phyloP scores from a whole-genome alignment of 352 stramenopile genomes.

The Globisporangium cystogenes region DNA sequence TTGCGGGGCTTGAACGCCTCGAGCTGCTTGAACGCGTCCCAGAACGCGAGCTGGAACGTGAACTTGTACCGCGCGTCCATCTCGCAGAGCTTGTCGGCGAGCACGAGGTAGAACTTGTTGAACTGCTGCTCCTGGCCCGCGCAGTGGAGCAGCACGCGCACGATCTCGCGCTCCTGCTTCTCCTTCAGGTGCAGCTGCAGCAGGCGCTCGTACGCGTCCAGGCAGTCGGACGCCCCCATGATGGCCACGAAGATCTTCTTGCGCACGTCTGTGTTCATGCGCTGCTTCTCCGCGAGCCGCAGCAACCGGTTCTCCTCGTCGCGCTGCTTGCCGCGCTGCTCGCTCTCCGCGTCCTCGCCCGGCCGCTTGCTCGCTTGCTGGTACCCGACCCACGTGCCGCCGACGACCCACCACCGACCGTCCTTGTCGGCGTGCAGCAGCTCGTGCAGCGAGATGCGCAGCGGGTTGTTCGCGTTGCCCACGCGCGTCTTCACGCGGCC shows the following conservation, averaged over 20 bases:
- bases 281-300: slow-evolving; percentile 91
- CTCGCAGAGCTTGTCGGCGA: slow-evolving; percentile 92
- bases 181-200: slow-evolving; percentile 87
- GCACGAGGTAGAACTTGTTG: slow-evolving; percentile 95
- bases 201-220: slow-evolving; percentile 96
- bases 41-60: slow-evolving; percentile 95
- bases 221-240: slow-evolving; percentile 93
- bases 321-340: slow-evolving; percentile 12
- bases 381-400: slow-evolving; percentile 91
- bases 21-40: slow-evolving; percentile 96
- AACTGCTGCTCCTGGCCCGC: slow-evolving; percentile 82
- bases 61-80: slow-evolving; percentile 95
- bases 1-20: slow-evolving; percentile 76
- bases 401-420: slow-evolving; percentile 96
- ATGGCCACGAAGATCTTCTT: slow-evolving; percentile 96
- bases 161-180: slow-evolving; percentile 91
- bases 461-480: slow-evolving; percentile 62
- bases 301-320: slow-evolving; percentile 73
- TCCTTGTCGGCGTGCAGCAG: slow-evolving; percentile 78
- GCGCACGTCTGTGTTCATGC: slow-evolving; percentile 96
- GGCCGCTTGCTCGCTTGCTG: slow-evolving; percentile 20
- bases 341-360: slow-evolving; percentile 11
- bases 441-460: slow-evolving; percentile 71
- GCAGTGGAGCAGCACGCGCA: slow-evolving; percentile 95
- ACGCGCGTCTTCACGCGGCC: slow-evolving; percentile 92